These are phyloP conservation scores for Aspergillus homomorphus DNA, from an alignment of 495 filamentous ascomycete species.

Conservation along the genomic window DNA sequence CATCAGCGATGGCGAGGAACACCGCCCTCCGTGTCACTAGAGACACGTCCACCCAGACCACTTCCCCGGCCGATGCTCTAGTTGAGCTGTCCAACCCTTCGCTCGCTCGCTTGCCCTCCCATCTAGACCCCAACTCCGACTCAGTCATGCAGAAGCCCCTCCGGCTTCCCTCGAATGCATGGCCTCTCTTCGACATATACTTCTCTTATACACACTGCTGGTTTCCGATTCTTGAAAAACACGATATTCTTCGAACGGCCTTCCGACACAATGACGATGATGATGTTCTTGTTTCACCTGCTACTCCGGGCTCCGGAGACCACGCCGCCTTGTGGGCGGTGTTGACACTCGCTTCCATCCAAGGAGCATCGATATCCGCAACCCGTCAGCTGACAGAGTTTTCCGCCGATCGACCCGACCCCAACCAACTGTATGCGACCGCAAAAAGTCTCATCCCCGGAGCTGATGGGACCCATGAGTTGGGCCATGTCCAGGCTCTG, in stretches of 20 bases:
- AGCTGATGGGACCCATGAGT: conserved; percentile 50
- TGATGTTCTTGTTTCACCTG: conserved; percentile 21
- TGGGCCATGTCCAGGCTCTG: conserved; percentile 62
- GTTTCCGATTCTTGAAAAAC: conserved; percentile 71
- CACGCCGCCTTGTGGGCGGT: conserved; percentile 64
- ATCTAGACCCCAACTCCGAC: conserved; percentile 2
- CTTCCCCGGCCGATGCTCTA: neutral
- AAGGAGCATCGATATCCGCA: conserved; percentile 45
- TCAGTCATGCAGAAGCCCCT: conserved; percentile 12
- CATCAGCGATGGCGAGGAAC: conserved; percentile 15
- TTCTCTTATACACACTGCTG: conserved; percentile 72
- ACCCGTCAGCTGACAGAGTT: conserved; percentile 25
- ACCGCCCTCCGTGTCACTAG: conserved; percentile 15
- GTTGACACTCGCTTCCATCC: conserved; percentile 49
- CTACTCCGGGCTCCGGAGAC: conserved; percentile 44
- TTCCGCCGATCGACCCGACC: conserved; percentile 17
- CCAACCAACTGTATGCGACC: conserved; percentile 47
- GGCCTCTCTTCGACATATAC: conserved; percentile 66
- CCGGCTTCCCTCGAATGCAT: conserved; percentile 45
- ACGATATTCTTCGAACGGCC: conserved; percentile 54
- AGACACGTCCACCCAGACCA: conserved; percentile 31
- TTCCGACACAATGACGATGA: conserved; percentile 45
- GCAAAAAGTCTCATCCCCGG: conserved; percentile 55
- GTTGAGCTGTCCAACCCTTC: neutral
- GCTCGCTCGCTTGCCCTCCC: neutral